phyloP scores from a whole-genome alignment of 208 protist genomes.

The Trypanosoma brucei region DNA sequence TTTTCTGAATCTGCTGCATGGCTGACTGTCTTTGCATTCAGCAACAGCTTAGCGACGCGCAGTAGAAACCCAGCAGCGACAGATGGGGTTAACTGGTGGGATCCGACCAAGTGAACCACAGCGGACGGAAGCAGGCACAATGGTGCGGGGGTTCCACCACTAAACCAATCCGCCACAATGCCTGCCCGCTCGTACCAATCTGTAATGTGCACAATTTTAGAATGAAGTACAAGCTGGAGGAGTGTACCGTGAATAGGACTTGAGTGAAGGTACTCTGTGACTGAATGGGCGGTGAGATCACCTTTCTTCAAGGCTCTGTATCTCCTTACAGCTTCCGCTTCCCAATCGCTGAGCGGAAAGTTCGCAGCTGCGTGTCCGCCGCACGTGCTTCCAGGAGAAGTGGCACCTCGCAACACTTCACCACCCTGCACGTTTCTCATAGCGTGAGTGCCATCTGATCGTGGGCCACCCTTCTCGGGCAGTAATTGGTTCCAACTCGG shows the following conservation, averaged over 20 bases:
- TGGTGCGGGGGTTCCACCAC: background rate
- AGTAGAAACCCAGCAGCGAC: conserved; percentile 18
- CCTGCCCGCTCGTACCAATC: conserved; percentile 21
- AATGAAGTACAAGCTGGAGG: conserved; percentile 36
- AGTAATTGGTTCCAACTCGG: conserved; percentile 2
- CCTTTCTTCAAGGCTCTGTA: conserved; percentile 16
- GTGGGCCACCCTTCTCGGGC: background rate
- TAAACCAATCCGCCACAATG: conserved; percentile 22
- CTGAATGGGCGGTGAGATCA: background rate
- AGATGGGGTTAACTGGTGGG: conserved; percentile 15
- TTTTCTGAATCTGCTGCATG: background rate
- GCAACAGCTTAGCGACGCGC: conserved; percentile 7
- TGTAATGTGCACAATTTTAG: conserved; percentile 24
- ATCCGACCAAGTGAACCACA: conserved; percentile 7
- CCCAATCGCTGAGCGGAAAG: conserved; percentile 12
- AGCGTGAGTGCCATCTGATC: background rate
- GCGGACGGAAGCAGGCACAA: conserved; percentile 15
- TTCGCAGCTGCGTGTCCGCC: background rate
- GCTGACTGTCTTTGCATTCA: background rate
- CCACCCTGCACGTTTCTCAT: background rate
- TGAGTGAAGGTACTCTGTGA: conserved; percentile 4
- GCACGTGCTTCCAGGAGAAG: background rate
- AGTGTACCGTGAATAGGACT: conserved; percentile 12
- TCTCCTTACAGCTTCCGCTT: conserved; percentile 13
- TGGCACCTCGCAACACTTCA: background rate